These are phyloP conservation scores for Spiraea crenata DNA, from an alignment of 331 rosid genomes.

Conservation along the genomic window DNA sequence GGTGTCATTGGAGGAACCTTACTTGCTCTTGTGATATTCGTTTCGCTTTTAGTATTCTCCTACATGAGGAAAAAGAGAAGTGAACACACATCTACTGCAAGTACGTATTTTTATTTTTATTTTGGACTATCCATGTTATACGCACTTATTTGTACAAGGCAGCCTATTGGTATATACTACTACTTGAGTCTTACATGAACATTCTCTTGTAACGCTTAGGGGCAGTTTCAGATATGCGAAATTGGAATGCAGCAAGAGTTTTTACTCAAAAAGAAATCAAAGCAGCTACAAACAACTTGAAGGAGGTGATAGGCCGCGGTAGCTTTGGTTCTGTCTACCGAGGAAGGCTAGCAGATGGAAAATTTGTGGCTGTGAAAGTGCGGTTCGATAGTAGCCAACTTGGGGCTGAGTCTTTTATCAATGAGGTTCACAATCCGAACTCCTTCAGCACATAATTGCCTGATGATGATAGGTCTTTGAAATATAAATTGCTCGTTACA, in stretches of 20 bases:
- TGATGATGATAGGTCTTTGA: too few species aligned
- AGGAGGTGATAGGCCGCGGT: constrained; percentile 81
- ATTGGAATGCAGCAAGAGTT: constrained; percentile 75
- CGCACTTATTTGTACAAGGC: neutral
- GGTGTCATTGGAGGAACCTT: constrained; percentile 58
- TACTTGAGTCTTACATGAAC: constrained; percentile 7
- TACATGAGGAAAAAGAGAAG: constrained; percentile 47
- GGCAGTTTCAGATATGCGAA: constrained; percentile 53
- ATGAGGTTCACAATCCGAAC: constrained; percentile 52
- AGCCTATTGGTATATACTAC: neutral
- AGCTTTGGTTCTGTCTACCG: constrained; percentile 91
- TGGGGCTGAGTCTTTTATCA: constrained; percentile 85
- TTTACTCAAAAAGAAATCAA: constrained; percentile 82
- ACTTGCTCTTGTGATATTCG: constrained; percentile 38
- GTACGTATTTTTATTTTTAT: too few species aligned
- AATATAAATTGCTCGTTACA: constrained; percentile 15
- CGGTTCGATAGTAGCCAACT: constrained; percentile 81
- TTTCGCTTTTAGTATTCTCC: constrained; percentile 39
- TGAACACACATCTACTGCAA: constrained; percentile 41
- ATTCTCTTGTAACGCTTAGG: constrained; percentile 30
- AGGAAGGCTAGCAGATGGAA: constrained; percentile 75
- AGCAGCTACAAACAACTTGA: constrained; percentile 76
- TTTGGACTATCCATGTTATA: neutral
- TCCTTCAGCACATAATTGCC: neutral
- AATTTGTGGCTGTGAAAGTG: constrained; percentile 84